Evolutionary conservation across 2,329 filamentous ascomycete genomes (phyloP).

Genomic region (Diaporthe batatas): DNA sequence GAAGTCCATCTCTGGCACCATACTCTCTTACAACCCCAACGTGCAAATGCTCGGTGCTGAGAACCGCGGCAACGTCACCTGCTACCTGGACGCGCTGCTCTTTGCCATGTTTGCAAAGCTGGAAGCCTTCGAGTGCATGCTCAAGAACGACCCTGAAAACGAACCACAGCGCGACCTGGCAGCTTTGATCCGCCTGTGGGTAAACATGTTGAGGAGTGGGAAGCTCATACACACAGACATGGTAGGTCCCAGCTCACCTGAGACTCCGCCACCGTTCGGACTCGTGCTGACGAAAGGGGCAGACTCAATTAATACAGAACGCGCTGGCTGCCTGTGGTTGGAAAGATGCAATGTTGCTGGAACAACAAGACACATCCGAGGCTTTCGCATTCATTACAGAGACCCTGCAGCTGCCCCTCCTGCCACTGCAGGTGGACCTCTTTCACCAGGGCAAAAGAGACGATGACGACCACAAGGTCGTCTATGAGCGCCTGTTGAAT

Average conservation of each 20-base stretch:
- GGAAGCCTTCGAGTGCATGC: slow-evolving; percentile 91
- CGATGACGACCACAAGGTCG: slow-evolving; percentile 91
- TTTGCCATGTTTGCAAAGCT: slow-evolving; percentile 97
- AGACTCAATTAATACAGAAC: slow-evolving; percentile 88
- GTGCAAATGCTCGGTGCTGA: slow-evolving; percentile 85
- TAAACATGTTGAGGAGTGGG: slow-evolving; percentile 89
- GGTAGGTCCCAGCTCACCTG: slow-evolving; percentile 61
- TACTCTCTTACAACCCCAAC: slow-evolving; percentile 80
- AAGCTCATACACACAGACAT: slow-evolving; percentile 88
- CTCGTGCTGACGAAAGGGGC: slow-evolving; percentile 46
- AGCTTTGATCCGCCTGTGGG: slow-evolving; percentile 87
- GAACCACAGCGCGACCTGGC: slow-evolving; percentile 79
- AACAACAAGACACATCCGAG: slow-evolving; percentile 95
- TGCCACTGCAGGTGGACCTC: slow-evolving; percentile 93
- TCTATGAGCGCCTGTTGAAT: slow-evolving; percentile 91
- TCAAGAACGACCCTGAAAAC: slow-evolving; percentile 83
- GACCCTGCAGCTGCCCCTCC: slow-evolving; percentile 85
- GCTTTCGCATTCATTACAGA: slow-evolving; percentile 96
- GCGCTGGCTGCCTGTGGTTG: slow-evolving; percentile 88
- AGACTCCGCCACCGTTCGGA: background rate
- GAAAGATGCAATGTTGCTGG: slow-evolving; percentile 80
- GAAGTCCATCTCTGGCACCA: slow-evolving; percentile 83
- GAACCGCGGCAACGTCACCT: slow-evolving; percentile 90
- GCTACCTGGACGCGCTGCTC: slow-evolving; percentile 90
- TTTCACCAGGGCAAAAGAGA: slow-evolving; percentile 88